phyloP scores from a whole-genome alignment of 352 stramenopile species.

The Pythium guiyangense region DNA sequence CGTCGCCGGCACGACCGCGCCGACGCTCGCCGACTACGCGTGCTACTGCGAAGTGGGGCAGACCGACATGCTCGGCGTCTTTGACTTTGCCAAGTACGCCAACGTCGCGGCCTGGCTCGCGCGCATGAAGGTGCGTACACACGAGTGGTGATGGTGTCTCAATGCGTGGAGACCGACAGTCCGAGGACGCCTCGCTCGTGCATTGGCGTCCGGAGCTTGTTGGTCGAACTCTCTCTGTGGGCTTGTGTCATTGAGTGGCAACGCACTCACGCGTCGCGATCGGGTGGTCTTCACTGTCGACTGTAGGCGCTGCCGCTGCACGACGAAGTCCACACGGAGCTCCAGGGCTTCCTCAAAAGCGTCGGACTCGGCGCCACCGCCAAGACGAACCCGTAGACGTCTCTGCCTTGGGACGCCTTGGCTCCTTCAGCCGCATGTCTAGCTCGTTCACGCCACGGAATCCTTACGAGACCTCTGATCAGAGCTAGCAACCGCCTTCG shows the following conservation, averaged over 20 bases:
- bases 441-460: no score
- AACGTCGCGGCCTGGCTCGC: constrained; percentile 44
- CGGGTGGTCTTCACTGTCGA: background rate
- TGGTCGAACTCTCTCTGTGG: no score
- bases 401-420: no score
- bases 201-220: background rate
- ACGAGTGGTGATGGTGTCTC: background rate
- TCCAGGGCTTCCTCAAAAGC: no score
- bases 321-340: constrained; percentile 37
- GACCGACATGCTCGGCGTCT: constrained; percentile 33
- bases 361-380: no score
- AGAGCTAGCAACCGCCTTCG: constrained; percentile 8
- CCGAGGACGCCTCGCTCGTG: no score
- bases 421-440: no score
- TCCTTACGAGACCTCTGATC: no score
- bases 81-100: constrained; percentile 47
- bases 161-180: no score
- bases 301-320: constrained; percentile 31
- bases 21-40: constrained; percentile 52
- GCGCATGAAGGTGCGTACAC: constrained; percentile 33
- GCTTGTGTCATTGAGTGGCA: no score
- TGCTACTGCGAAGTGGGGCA: constrained; percentile 63
- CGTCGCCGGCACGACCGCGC: constrained; percentile 35
- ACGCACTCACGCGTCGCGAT: no score
- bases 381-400: no score